Conservation (phyloP, 75 land plant genomes). For the Cupressus sempervirens region DNA sequence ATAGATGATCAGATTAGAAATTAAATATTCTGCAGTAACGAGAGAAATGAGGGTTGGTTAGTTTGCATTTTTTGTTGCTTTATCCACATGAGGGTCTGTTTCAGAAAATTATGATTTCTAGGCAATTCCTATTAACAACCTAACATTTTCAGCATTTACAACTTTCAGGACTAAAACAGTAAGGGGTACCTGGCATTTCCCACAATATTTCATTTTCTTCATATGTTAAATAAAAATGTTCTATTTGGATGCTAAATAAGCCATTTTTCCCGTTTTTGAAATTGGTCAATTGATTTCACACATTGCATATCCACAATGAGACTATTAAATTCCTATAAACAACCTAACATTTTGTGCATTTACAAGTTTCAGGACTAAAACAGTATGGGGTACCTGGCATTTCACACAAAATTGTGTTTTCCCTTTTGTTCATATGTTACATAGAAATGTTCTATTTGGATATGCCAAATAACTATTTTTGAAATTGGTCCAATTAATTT, state of each 20-base stretch:
- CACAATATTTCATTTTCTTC: background rate
- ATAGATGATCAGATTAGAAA: background rate
- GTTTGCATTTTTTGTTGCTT: background rate
- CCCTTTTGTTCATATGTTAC: background rate
- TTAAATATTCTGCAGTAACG: background rate
- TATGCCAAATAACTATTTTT: background rate
- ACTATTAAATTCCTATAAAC: no score
- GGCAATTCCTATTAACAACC: no score
- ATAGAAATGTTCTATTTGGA: background rate
- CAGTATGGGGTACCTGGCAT: background rate
- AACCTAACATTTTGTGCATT: no score
- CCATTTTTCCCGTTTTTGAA: background rate
- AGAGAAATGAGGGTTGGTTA: background rate
- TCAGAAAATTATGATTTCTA: background rate
- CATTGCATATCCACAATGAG: background rate
- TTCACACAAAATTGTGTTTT: background rate
- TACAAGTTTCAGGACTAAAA: background rate
- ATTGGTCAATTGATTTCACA: background rate
- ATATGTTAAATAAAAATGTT: background rate
- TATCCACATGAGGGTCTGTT: background rate
- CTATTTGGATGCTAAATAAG: background rate
- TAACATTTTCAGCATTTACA: no score
- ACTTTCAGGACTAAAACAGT: background rate
- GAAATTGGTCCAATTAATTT: background rate
- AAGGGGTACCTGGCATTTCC: background rate